Conservation (phyloP, 2,329 filamentous ascomycete species). For the Penicillium sp. region DNA sequence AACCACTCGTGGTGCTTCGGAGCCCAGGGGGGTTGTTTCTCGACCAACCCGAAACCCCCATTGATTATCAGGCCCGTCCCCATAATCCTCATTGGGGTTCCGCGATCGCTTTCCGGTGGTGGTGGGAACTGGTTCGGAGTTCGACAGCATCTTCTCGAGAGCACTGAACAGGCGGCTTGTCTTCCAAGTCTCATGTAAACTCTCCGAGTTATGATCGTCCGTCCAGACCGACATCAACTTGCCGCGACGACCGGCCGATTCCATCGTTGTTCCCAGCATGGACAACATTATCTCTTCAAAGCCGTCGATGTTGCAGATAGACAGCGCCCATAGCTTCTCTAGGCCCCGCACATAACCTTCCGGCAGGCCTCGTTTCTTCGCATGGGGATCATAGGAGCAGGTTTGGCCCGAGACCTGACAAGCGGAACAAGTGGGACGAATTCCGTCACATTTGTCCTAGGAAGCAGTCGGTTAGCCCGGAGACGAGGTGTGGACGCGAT, state of each 20-base stretch:
- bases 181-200: conserved; percentile 46
- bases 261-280: conserved; percentile 38
- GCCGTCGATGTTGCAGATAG: conserved; percentile 45
- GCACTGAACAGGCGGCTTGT: conserved; percentile 40
- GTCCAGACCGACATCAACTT: conserved; percentile 41
- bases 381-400: conserved; percentile 46
- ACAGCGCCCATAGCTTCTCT: conserved; percentile 48
- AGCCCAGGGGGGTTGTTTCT: conserved; percentile 28
- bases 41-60: conserved; percentile 36
- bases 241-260: conserved; percentile 31
- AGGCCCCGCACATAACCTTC: conserved; percentile 49
- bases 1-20: conserved; percentile 33
- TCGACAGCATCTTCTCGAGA: conserved; percentile 44
- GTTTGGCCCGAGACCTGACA: conserved; percentile 41
- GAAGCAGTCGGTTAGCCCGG: neutral
- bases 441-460: conserved; percentile 46
- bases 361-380: conserved; percentile 47
- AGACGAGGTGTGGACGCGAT: neutral
- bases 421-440: conserved; percentile 44
- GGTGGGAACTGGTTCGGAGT: conserved; percentile 25
- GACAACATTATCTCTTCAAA: conserved; percentile 44
- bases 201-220: conserved; percentile 43
- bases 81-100: conserved; percentile 28
- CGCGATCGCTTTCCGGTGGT: conserved; percentile 36
- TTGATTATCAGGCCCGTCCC: conserved; percentile 15